Evolutionary conservation across 805 yeast genomes (phyloP), one percentile per base, ranked within the genome.

Genomic region (Candida dendrica): DNA sequence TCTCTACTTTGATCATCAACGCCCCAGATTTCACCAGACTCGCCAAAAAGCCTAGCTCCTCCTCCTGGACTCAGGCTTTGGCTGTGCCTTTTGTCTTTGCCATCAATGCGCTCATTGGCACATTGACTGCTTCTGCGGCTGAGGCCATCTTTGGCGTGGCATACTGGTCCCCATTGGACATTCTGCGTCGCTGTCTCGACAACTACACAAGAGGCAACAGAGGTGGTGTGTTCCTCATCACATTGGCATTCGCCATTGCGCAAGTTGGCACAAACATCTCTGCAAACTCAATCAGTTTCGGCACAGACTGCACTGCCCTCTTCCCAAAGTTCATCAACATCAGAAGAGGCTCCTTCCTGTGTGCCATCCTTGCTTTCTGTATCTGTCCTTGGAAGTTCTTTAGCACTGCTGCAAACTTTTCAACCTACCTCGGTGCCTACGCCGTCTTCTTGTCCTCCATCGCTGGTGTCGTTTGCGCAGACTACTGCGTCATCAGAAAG

Each of bases 1-100:
- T 88, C 56, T 93, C 95, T 6, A 84, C 96, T n/a, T 72, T 88
- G 54, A 84, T 89, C 55, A 74, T 84, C 40, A 88, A 88, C 63
- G 85, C 93, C 14, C 95, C 96, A 2, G 96, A 88, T 68, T 87
- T 88, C 61, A 74, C 95, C 19, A 77, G 96, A 62, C 82, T 87
- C 64, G 84, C 95, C 9, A 74, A 70, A 48, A 79, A 77, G 18
- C 69, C 73, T 40, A 60, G 53, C 36, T 65, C 76, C 16, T 71
- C 81, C 3, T 54, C 68, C n/a, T 68, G 71, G 60, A 72, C 87
- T 2, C 88, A 81, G 59, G 55, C 70, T 35, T 55, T 83, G 32
- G 69, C 91, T 2, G 77, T 89, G 47, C 95, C 96, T 30, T 46
- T 84, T 18, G 75, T 85, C 51, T 88, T 86, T 63, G 82, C 89